These are phyloP conservation scores for Cercospora brassicicola DNA, from an alignment of 2,329 filamentous ascomycete species.

Conservation along the genomic window DNA sequence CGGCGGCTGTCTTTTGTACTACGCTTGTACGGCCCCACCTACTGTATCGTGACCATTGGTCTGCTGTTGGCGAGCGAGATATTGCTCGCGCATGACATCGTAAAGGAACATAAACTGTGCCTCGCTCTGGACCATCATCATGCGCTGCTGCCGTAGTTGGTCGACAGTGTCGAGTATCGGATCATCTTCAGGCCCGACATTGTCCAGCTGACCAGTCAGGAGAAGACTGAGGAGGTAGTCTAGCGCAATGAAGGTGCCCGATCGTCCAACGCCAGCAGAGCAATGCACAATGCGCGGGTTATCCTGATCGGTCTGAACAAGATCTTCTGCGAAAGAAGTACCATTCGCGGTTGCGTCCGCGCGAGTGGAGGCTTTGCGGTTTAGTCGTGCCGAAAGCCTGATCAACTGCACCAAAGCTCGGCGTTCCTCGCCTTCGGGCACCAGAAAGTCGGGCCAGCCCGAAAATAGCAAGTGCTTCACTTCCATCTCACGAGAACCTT, in stretches of 20 bases:
- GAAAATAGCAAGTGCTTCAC: slow-evolving; percentile 85
- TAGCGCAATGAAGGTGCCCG: slow-evolving; percentile 93
- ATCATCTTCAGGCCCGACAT: slow-evolving; percentile 55
- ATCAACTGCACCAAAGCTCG: slow-evolving; percentile 69
- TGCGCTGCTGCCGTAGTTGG: slow-evolving; percentile 76
- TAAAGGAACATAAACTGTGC: slow-evolving; percentile 86
- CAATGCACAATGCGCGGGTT: slow-evolving; percentile 72
- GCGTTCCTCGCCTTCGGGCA: slow-evolving; percentile 69
- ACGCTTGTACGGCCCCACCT: slow-evolving; percentile 11
- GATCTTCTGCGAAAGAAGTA: slow-evolving; percentile 32
- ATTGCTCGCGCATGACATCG: slow-evolving; percentile 73
- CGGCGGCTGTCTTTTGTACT: slow-evolving; percentile 1
- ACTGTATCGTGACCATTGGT: slow-evolving; percentile 8
- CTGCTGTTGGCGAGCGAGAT: slow-evolving; percentile 6
- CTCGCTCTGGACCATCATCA: slow-evolving; percentile 93
- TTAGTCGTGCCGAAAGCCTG: slow-evolving; percentile 61
- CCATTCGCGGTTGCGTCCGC: slow-evolving; percentile 21
- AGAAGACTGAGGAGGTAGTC: slow-evolving; percentile 86
- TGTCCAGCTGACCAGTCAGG: slow-evolving; percentile 66
- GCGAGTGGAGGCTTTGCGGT: slow-evolving; percentile 40
- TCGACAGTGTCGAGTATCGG: slow-evolving; percentile 79
- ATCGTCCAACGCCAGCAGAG: slow-evolving; percentile 90
- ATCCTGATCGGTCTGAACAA: slow-evolving; percentile 31
- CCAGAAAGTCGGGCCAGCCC: slow-evolving; percentile 86
- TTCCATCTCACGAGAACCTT: slow-evolving; percentile 54